These are phyloP conservation scores for Nothomitra cinnamomea DNA, from an alignment of 2,329 filamentous ascomycete species.

Conservation along the genomic window DNA sequence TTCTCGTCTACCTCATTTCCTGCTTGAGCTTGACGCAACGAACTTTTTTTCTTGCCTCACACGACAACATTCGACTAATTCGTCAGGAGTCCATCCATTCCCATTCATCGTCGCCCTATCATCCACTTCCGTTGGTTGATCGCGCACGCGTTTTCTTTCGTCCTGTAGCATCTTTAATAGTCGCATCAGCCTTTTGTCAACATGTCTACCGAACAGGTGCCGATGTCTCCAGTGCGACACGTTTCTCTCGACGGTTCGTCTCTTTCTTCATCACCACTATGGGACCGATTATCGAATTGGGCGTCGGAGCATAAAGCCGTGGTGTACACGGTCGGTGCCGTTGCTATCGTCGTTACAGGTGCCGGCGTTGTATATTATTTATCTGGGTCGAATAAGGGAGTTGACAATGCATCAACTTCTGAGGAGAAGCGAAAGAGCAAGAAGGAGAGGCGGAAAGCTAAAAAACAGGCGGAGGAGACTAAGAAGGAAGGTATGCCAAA, in stretches of 20 bases:
- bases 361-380: constrained; percentile 91
- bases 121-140: neutral
- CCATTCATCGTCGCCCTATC: neutral
- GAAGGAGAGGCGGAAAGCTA: constrained; percentile 77
- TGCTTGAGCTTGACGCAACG: neutral
- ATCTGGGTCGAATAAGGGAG: constrained; percentile 31
- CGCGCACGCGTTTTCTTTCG: neutral
- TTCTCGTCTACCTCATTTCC: neutral
- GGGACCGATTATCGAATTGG: constrained; percentile 84
- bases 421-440: constrained; percentile 58
- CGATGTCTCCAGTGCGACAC: constrained; percentile 21
- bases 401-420: constrained; percentile 17
- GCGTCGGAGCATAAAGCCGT: constrained; percentile 88
- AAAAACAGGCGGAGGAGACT: constrained; percentile 41
- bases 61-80: neutral
- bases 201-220: constrained; percentile 24
- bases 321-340: constrained; percentile 90
- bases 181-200: constrained; percentile 13
- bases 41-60: neutral
- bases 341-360: constrained; percentile 78
- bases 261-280: constrained; percentile 47
- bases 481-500: constrained; percentile 23
- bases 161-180: neutral
- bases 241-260: constrained; percentile 24
- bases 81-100: constrained; percentile 1